Conservation (phyloP, 2,329 filamentous ascomycete species). For the Cryphonectria japonica region DNA sequence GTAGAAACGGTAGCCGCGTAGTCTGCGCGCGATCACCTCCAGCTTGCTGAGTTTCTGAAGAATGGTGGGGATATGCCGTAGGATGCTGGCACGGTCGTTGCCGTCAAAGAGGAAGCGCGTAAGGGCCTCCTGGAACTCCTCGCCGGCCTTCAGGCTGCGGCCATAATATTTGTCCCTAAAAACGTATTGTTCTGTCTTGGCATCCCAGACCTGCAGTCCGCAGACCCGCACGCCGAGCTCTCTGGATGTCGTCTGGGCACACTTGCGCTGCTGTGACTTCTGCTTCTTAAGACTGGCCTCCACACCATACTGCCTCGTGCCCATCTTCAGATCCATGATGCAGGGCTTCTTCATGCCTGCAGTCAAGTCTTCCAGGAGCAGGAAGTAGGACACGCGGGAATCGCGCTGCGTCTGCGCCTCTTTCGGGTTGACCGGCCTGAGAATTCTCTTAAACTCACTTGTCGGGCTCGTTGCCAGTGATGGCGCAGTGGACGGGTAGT, state of each 20-base stretch:
- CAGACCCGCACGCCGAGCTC: slow-evolving; percentile 92
- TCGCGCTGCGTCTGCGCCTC: slow-evolving; percentile 69
- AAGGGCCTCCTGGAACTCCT: slow-evolving; percentile 86
- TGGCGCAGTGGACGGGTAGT: slow-evolving; percentile 38
- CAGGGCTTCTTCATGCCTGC: slow-evolving; percentile 96
- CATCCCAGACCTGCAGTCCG: slow-evolving; percentile 95
- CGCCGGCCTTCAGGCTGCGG: slow-evolving; percentile 81
- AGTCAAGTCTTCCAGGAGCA: slow-evolving; percentile 91
- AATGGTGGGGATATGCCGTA: slow-evolving; percentile 85
- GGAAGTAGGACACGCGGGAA: slow-evolving; percentile 83
- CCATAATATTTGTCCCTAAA: slow-evolving; percentile 99
- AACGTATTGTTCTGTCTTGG: slow-evolving; percentile 78
- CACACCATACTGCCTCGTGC: slow-evolving; percentile 93
- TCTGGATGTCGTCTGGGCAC: slow-evolving; percentile 86
- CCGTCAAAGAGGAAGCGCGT: slow-evolving; percentile 92
- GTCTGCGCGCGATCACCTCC: slow-evolving; percentile 77
- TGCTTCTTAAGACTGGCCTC: slow-evolving; percentile 92
- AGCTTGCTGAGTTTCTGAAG: slow-evolving; percentile 81
- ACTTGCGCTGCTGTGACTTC: slow-evolving; percentile 90
- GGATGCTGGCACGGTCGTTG: slow-evolving; percentile 75
- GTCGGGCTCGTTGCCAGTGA: slow-evolving; percentile 45
- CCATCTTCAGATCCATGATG: slow-evolving; percentile 98
- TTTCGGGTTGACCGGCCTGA: slow-evolving; percentile 73
- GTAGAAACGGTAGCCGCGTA: slow-evolving; percentile 91
- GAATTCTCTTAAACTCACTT: slow-evolving; percentile 48